Base-by-base conservation (phyloP, 345 rosid genomes). In the Populus deltoides region DNA sequence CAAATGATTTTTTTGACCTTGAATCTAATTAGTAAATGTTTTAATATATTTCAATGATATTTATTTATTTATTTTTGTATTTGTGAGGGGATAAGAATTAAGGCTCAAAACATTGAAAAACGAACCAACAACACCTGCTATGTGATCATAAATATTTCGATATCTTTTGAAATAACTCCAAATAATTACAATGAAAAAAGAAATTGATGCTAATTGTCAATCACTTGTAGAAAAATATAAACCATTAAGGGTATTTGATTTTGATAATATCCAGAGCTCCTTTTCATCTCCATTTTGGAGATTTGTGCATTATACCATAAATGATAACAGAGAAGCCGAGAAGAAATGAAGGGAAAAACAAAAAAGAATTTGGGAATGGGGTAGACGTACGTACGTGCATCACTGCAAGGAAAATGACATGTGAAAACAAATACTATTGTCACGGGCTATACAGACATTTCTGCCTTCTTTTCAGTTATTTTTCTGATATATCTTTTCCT, bases 401-500 rank as follows among this genome's bases (percentile, higher is more conserved):
- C 25, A 22, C 62, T 22, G 62, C 13, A 57, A 55, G 27, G 6
- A 24, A 15, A 12, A 69, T 20, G 8, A 67, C 75, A 72, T 22
- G 75, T 33, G 51, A 33, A 73, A 73, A 55, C 75, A 72, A 69
- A 53, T 2, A 24, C 13, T 38, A 75, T 20, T 65, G 77, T 62
- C 77, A 75, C 78, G 78, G 70, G 71, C 43, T 47, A 47, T 41
- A 12, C 70, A 73, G 35, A 22, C 24, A 33, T n/a, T 15, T 35
- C 61, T 68, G 71, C 71, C 36, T 4, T 15, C 8, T 18, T 72
- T 24, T 59, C 6, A 7, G 31, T 75, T 72, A 35, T 49, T 66
- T n/a, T 3, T 76, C 51, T 55, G 39, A 69, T 38, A 53, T 10
- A 55, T 51, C 38, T 65, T 9, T 49, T 76, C 78, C 72, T 24